Conservation (phyloP, 257 asterid genomes). For the Buddleja alternifolia region DNA sequence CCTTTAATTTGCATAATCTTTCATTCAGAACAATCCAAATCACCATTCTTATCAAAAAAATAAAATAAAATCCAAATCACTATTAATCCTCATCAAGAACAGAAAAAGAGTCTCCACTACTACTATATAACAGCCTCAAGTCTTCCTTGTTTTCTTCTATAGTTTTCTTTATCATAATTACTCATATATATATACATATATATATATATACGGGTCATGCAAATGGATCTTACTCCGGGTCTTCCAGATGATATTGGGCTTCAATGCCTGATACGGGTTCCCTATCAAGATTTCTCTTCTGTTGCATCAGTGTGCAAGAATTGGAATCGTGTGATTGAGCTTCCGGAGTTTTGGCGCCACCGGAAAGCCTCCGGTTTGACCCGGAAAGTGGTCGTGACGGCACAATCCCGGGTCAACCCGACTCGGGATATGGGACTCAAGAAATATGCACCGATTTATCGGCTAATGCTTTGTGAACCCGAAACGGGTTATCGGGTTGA, state of each 20-base stretch:
- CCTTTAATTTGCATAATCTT: conserved; percentile 11
- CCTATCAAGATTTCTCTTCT: conserved; percentile 49
- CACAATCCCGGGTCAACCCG: conserved; percentile 35
- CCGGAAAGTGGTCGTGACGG: conserved; percentile 32
- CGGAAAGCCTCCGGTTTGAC: conserved; percentile 46
- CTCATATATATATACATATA: too few relatives aligned
- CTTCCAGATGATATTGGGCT: conserved; percentile 68
- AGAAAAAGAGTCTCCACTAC: not conserved
- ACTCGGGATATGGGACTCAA: not conserved
- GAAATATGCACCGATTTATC: conserved; percentile 37
- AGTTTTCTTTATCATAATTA: not conserved
- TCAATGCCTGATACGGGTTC: conserved; percentile 60
- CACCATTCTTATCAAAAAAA: too few relatives aligned
- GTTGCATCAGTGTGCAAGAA: conserved; percentile 53
- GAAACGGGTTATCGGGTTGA: conserved; percentile 63
- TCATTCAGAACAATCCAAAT: not conserved
- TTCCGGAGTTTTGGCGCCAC: conserved; percentile 67
- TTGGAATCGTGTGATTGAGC: conserved; percentile 55
- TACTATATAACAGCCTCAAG: not conserved
- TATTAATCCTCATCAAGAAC: not conserved
- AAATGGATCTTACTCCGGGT: conserved; percentile 47
- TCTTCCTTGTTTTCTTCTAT: conserved; percentile 5
- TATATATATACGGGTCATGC: conserved; percentile 2
- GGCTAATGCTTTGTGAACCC: conserved; percentile 67
- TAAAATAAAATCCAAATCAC: not conserved